phyloP scores from a whole-genome alignment of 768 basidiomycete genomes.

The Auricularia heimuer region DNA sequence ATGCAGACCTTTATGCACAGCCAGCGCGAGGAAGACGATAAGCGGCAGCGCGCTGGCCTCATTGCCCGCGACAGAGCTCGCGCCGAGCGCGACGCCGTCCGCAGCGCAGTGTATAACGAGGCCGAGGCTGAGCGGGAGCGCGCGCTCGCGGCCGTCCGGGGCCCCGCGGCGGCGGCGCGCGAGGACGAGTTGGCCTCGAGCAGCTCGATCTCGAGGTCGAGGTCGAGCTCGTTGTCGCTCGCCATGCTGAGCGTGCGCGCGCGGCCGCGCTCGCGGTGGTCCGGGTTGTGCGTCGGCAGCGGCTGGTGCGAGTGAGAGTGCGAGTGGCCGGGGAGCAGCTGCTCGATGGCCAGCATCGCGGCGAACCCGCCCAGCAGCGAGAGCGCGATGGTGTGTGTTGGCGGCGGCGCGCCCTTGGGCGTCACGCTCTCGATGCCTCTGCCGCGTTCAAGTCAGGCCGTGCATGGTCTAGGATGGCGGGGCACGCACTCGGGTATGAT shows the following conservation, averaged over 20 bases:
- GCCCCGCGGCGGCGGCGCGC: conserved; percentile 9
- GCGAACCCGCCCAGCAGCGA: conserved; percentile 54
- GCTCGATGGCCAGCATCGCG: conserved; percentile 52
- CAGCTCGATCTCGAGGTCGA: conserved; percentile 34
- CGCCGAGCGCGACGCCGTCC: conserved; percentile 88
- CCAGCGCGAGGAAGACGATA: conserved; percentile 82
- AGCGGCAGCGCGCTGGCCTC: conserved; percentile 44
- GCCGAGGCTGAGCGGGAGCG: conserved; percentile 73
- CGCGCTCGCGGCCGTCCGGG: conserved; percentile 24
- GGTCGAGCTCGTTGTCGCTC: conserved; percentile 44
- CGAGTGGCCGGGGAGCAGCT: conserved; percentile 32
- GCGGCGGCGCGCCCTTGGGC: conserved; percentile 30
- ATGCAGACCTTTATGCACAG: conserved; percentile 72
- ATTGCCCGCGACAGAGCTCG: conserved; percentile 42
- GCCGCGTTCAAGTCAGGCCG: conserved; percentile 3
- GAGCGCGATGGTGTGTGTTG: conserved; percentile 47
- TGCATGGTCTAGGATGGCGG: not conserved
- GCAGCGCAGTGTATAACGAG: conserved; percentile 81
- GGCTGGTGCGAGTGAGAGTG: conserved; percentile 11
- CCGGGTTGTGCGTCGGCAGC: conserved; percentile 11
- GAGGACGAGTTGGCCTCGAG: conserved; percentile 8
- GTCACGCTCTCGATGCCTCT: conserved; percentile 67
- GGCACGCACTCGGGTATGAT: conserved; percentile 84
- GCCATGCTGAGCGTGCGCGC: conserved; percentile 16
- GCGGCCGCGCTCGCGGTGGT: not conserved